Base-by-base conservation (phyloP, 257 asterid genomes). In the Ehretia macrophylla region DNA sequence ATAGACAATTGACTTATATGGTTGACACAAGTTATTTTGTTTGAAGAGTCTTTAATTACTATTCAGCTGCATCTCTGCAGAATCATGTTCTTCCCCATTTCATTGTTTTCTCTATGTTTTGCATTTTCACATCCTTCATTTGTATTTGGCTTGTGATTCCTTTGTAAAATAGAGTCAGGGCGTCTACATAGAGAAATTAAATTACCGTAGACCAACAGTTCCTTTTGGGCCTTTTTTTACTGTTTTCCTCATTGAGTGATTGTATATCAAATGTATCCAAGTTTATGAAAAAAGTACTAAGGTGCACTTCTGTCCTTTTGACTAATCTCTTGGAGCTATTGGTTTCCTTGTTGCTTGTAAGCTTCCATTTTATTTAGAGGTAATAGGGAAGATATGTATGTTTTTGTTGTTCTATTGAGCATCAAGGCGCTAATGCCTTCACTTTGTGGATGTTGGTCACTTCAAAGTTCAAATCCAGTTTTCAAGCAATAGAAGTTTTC, bases 311-410 rank as follows among this genome's bases (percentile, higher is more conserved):
- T n/a, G n/a, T n/a, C n/a, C n/a, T n/a, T n/a, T n/a, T n/a, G n/a
- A n/a, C n/a, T n/a, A n/a, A n/a, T n/a, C n/a, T n/a, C n/a, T n/a
- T n/a, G n/a, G n/a, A n/a, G n/a, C n/a, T n/a, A n/a, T 17, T 49
- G 22, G 10, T 11, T 17, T 49, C n/a, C 11, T 11, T 8, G 54
- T 13, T 10, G 54, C 22, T 5, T 20, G 54, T 21, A n/a, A 18
- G 14, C 54, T 49, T 49, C 22, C 16, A n/a, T 16, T 48, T 49
- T n/a, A 2, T 9, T 1, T 49, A 11, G 11, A 12, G 54, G 13
- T n/a, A n/a, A 49, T 49, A n/a, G 10, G 54, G 54, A n/a, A 49
- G 54, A n/a, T 49, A 49, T n/a, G 23, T 49, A 49, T 49, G 54
- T 11, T 47, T 17, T 19, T 8, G 5, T 17, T n/a, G 21, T n/a